Evolutionary conservation across 306 rosid genomes (phyloP).

Genomic region (Lotus japonicus): DNA sequence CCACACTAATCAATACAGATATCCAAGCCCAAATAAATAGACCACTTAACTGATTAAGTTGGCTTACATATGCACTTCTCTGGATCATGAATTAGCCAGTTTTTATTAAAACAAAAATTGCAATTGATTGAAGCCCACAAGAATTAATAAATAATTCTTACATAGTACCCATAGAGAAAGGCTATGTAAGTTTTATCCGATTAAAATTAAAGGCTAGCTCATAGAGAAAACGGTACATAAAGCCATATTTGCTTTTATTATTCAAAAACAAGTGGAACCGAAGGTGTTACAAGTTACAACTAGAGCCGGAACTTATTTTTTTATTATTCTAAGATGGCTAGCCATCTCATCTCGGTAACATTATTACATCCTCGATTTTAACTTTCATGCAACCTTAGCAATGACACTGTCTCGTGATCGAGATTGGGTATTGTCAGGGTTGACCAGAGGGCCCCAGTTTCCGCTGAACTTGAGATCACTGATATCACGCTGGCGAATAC

Average conservation of each 20-base stretch:
- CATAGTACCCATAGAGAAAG: no score
- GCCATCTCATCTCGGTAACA: not conserved
- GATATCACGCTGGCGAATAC: constrained; percentile 20
- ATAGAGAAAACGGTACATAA: not conserved
- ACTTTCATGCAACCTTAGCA: not conserved
- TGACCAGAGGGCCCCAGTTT: constrained; percentile 18
- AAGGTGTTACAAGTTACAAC: not conserved
- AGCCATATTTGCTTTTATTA: not conserved
- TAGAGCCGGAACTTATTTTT: not conserved
- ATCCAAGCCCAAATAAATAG: no score
- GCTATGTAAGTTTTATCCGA: no score
- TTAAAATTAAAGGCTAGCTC: no score
- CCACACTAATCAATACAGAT: no score
- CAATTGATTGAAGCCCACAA: no score
- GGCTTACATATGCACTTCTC: no score
- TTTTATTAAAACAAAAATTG: no score
- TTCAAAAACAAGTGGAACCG: not conserved
- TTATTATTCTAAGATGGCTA: not conserved
- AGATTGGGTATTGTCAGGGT: constrained; percentile 1
- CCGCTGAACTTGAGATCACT: constrained; percentile 34
- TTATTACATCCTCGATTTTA: not conserved
- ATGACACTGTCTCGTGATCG: not conserved
- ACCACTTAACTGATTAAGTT: no score
- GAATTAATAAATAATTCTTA: no score
- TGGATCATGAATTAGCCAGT: no score